Evolutionary conservation across 768 basidiomycete species (phyloP), one percentile per base, ranked within the genome.

Genomic region (Hypholoma sublateritium): DNA sequence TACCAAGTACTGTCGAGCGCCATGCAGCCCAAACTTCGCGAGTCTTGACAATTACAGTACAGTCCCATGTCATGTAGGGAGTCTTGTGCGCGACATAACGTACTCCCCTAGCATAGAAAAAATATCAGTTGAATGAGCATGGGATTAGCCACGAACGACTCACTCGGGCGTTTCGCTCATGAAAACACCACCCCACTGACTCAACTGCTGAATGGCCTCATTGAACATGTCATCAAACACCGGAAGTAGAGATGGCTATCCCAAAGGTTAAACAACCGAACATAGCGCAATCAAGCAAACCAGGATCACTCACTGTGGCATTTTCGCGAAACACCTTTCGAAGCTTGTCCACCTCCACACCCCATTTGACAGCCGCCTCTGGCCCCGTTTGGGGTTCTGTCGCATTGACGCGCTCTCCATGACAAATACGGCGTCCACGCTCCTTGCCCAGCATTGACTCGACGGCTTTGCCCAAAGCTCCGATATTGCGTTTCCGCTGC

Each of bases 51-150:
- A 79, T 85, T 37, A 88, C 59, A 45, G 78, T 70, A 68, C 93
- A 95, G 53, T 77, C 75, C 78, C 84, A 83, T 55, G 81, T 83
- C 68, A 93, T 79, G 57, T 82, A 76, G 28, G 86, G 80, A 44
- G 83, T 84, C 68, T 81, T 83, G 67, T 91, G 88, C 22, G 91
- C 90, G 48, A 93, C 70, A 70, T 89, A 93, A 45, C 86, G 87
- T 62, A 77, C 78, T 3, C 88, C 87, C 58, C 91, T 93, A 60
- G 19, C 41, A 45, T 56, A 25, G 21, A 60, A 56, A 61, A 57
- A 54, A 51, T 58, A 44, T 56, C 22, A 43, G 36, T 5, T 4
- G 48, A 42, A 19, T 7, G 21, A 44, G 37, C 35, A 53, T 59
- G 48, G 50, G 50, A 56, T 56, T 57, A 36, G 35, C 32, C 49